Base-by-base conservation (phyloP, 441 rosid genomes). In the Mallotus repandus region DNA sequence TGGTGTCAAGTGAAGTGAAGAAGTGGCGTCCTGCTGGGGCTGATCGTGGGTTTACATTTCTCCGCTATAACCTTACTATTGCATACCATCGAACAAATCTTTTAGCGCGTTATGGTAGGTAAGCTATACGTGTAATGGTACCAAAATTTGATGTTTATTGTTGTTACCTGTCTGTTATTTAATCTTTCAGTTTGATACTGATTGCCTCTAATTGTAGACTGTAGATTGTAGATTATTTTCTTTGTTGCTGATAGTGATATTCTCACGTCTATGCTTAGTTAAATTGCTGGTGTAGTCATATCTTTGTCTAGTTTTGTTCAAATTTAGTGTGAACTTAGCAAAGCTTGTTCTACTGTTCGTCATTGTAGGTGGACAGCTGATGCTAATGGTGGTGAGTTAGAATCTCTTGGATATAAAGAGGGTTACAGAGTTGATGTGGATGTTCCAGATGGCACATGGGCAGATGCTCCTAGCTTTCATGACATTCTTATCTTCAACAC, bases 11-110 rank as follows among this genome's bases (percentile, higher is more conserved):
- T 72, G 93, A 89, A 46, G 76, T 93, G 72, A 93, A 90, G 81
- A 95, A 95, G 85, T 95, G 98, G 99, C 89, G 98, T 3, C 98
- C 97, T 4, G 94, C 78, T 2, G 91, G 95, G 76, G 97, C 98
- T 7, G 99, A 95, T 82, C 93, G 98, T 21, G 99, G 98, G 19
- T 93, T 89, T 75, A 93, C 97, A 0, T 93, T 91, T 84, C 79
- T 86, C 79, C 78, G 21, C 2, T 89, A 90, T 75, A 95, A 95
- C 81, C 85, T 95, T 18, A 95, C 97, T 15, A 86, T 95, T 79
- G 93, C 99, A 0, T 95, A 95, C 78, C 99, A 95, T 78, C 84
- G 96, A 70, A 95, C 99, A 1, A 95, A 91, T 85, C 95, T 95
- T 22, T 79, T 95, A 83, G 96, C 87, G 4, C 96, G 88, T 57